Evolutionary conservation across 169 alveolate species (phyloP).

Genomic region (Pseudocohnilembus persalinus): DNA sequence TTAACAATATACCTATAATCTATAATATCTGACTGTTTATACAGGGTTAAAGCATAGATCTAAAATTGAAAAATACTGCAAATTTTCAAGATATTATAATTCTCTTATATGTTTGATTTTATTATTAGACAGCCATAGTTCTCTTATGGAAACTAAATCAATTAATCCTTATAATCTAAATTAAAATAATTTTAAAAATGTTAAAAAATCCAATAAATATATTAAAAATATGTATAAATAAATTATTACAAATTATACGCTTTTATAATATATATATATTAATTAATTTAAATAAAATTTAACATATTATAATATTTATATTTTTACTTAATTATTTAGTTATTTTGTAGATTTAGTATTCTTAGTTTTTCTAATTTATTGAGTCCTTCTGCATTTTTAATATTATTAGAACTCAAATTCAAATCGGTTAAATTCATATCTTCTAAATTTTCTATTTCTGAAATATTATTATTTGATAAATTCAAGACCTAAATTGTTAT

Average conservation of each 20-base stretch:
- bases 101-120: conserved; percentile 59
- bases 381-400: conserved; percentile 58
- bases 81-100: conserved; percentile 59
- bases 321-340: conserved; percentile 43
- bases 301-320: background rate
- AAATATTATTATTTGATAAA: conserved; percentile 61
- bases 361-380: conserved; percentile 55
- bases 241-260: background rate
- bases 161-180: conserved; percentile 69
- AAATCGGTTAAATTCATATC: conserved; percentile 67
- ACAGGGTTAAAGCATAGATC: conserved; percentile 73
- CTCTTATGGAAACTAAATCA: conserved; percentile 57
- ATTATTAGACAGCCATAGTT: conserved; percentile 60
- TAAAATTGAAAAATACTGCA: conserved; percentile 69
- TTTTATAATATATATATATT: background rate
- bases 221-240: background rate
- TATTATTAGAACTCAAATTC: conserved; percentile 58
- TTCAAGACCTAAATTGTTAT: conserved; percentile 59
- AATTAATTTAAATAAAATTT: background rate
- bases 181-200: too few species aligned
- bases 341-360: conserved; percentile 67
- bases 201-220: too few species aligned
- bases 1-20: conserved; percentile 40
- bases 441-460: conserved; percentile 71
- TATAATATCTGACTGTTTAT: conserved; percentile 62